Base-by-base conservation (phyloP, 768 basidiomycete genomes). In the Chiua virens region DNA sequence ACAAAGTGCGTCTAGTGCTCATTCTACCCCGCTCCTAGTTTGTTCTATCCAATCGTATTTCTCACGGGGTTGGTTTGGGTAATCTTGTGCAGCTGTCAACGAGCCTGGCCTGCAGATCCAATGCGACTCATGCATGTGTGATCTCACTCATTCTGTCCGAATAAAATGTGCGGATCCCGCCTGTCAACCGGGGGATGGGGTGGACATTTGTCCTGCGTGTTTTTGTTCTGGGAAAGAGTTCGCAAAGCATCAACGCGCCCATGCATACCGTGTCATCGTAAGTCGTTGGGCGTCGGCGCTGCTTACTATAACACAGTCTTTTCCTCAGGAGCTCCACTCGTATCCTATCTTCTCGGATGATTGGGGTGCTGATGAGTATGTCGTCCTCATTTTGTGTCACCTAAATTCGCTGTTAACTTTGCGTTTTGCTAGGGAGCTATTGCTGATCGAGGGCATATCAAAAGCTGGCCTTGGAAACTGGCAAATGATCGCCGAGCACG, bases 301-400 rank as follows among this genome's bases (percentile, higher is more conserved):
- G 38, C 45, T 38, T n/a, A 28, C 23, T 35, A 35, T 60, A 5
- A 56, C 40, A 11, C 8, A 2, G 2, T n/a, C 40, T 38, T 43
- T 50, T 50, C 46, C n/a, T n/a, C 65, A 95, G 94, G 95, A 97
- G 74, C 80, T 95, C 62, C 92, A 97, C 67, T 93, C 96, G 8
- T 92, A 95, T 70, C 97, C 96, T 3, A 97, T 99, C 62, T 96
- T 97, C 62, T 79, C 86, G 8, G 84, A 87, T 49, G 92, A 96
- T 67, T 98, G 96, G 97, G 96, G 94, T 35, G 96, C 95, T 9
- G 96, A 98, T 69, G 96, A 99, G 92, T 93, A 60, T 70, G 85
- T 74, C 43, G 4, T 49, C 5, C 28, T n/a, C n/a, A n/a, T n/a
- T n/a, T 25, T 3, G 34, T 50, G 38, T 34, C 45, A 20, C 35